Evolutionary conservation across 1,284 basidiomycete genomes (phyloP), one percentile per base, ranked within the genome.

Genomic region (Mycena sp.): DNA sequence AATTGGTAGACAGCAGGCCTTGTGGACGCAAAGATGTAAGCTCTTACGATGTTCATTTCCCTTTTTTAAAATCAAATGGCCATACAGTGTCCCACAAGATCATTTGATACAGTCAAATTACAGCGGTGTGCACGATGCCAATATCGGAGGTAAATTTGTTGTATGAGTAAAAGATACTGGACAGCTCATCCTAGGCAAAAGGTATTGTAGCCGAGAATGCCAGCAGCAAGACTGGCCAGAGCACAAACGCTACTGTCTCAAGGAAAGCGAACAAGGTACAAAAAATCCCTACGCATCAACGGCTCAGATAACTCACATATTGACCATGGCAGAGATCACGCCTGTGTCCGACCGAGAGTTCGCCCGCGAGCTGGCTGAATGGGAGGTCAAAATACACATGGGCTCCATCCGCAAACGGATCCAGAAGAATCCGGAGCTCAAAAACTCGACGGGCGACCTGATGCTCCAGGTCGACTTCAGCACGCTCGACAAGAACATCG

Each of bases 301-400:
- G 6, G 32, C 16, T 21, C 6, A n/a, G n/a, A 43, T n/a, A 43
- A 23, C 40, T 17, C 40, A 43, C 40, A n/a, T 17, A 9, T 9
- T 14, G 7, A 7, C n/a, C 25, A n/a, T 26, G 4, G 6, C 37
- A 63, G 61, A 57, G 40, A 63, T 63, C 32, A 46, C 32, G 2
- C 61, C 61, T 6, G 54, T 58, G 11, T 63, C 61, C 12, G 61
- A 63, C 54, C 54, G 54, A 6, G 61, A 63, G 52, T 63, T 63
- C 25, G 55, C 28, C 10, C 54, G 55, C 21, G 54, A 52, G 16
- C 25, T 45, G 6, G 54, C 61, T 1, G 61, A 58, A 29, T 46
- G 43, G 2, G 61, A 63, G 40, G 43, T 63, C 26, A 51, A 38
- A 41, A 52, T 16, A 28, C 19, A 58, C 30, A 35, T 63, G 28